phyloP scores from a whole-genome alignment of 352 stramenopile genomes.

The Pythium rhizo-oryzae region DNA sequence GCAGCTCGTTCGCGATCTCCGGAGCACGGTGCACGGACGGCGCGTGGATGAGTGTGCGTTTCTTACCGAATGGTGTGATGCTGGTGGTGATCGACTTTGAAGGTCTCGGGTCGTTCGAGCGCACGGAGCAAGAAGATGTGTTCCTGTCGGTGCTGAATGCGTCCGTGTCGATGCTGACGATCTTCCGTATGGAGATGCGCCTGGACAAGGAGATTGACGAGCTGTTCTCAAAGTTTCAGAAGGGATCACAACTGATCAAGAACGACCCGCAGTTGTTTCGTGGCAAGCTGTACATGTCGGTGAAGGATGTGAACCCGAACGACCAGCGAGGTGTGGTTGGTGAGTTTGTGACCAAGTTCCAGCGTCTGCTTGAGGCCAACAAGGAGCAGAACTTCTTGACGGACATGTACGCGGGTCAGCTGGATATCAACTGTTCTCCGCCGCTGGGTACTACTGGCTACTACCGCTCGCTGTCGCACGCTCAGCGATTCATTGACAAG shows the following conservation, averaged over 20 bases:
- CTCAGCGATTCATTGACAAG: constrained; percentile 38
- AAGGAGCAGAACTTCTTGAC: constrained; percentile 67
- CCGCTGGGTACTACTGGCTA: constrained; percentile 68
- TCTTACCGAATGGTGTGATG: constrained; percentile 47
- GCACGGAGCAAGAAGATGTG: constrained; percentile 76
- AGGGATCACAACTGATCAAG: constrained; percentile 37
- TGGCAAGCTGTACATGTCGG: constrained; percentile 65
- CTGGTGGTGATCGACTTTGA: constrained; percentile 82
- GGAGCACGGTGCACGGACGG: constrained; percentile 66
- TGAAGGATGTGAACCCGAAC: constrained; percentile 79
- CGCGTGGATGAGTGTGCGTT: constrained; percentile 61
- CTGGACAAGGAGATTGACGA: constrained; percentile 78
- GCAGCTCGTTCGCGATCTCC: constrained; percentile 74
- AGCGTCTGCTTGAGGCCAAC: constrained; percentile 50
- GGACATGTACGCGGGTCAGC: constrained; percentile 61
- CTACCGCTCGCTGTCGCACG: constrained; percentile 57
- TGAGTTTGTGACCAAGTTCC: constrained; percentile 60
- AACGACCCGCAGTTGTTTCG: constrained; percentile 60
- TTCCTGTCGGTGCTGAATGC: constrained; percentile 79
- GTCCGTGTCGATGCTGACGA: constrained; percentile 69
- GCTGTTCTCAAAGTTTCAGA: constrained; percentile 71
- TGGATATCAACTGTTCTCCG: constrained; percentile 72
- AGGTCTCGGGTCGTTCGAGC: constrained; percentile 73
- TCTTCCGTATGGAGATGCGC: constrained; percentile 82
- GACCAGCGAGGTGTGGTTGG: constrained; percentile 47